These are phyloP conservation scores for Parasarocladium wereldwijsianum DNA, from an alignment of 2,329 filamentous ascomycete genomes.

Conservation along the genomic window DNA sequence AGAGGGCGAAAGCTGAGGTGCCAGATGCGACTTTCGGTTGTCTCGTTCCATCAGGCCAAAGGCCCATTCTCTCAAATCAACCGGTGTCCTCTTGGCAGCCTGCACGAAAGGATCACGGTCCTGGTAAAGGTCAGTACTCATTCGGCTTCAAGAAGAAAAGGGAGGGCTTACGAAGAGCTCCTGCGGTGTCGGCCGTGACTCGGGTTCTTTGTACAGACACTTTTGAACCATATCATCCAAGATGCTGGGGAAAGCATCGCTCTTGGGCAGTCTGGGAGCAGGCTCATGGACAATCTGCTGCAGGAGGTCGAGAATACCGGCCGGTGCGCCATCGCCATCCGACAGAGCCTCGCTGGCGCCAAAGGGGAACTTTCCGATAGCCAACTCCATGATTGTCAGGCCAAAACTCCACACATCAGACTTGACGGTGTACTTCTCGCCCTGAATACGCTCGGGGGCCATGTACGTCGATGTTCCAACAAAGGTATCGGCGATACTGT, in stretches of 20 bases:
- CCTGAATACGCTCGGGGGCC: slow-evolving; percentile 95
- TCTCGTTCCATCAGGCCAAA: slow-evolving; percentile 86
- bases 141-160: background rate
- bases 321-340: slow-evolving; percentile 68
- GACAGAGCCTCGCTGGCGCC: slow-evolving; percentile 55
- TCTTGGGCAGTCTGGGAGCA: slow-evolving; percentile 85
- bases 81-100: slow-evolving; percentile 89
- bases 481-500: slow-evolving; percentile 95
- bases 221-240: slow-evolving; percentile 95
- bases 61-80: slow-evolving; percentile 88
- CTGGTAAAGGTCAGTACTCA: slow-evolving; percentile 26
- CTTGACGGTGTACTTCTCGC: slow-evolving; percentile 92
- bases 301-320: slow-evolving; percentile 87
- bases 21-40: slow-evolving; percentile 88
- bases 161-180: slow-evolving; percentile 68
- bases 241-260: slow-evolving; percentile 89
- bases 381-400: slow-evolving; percentile 87
- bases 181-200: slow-evolving; percentile 78
- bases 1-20: slow-evolving; percentile 63
- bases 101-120: slow-evolving; percentile 90
- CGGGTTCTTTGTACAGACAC: slow-evolving; percentile 80
- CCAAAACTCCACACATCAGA: slow-evolving; percentile 99
- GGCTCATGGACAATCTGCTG: slow-evolving; percentile 97
- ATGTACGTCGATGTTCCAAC: slow-evolving; percentile 98
- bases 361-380: slow-evolving; percentile 95